Conservation (phyloP, 2,329 filamentous ascomycete species). For the Fusarium fujikuroi region DNA sequence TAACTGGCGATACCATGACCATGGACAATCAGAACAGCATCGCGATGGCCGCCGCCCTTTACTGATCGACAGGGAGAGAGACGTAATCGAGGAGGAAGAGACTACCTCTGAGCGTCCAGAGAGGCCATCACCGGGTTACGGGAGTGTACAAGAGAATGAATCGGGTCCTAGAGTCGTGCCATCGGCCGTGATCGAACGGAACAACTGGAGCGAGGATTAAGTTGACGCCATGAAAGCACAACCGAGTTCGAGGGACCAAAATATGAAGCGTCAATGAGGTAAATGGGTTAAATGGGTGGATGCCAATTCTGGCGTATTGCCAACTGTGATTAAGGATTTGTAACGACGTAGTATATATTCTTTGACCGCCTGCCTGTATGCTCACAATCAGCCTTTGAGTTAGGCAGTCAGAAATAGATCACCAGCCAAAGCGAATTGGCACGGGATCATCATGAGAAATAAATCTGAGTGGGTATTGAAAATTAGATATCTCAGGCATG, state of each 20-base stretch:
- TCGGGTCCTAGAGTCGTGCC: conserved; percentile 44
- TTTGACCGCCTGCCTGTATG: not conserved
- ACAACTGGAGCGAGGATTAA: conserved; percentile 42
- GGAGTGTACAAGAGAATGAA: conserved; percentile 26
- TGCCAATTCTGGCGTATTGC: no score
- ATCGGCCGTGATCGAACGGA: conserved; percentile 39
- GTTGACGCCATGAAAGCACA: not conserved
- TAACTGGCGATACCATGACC: conserved; percentile 32
- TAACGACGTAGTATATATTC: not conserved
- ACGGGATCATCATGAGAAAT: not conserved
- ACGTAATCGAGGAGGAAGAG: conserved; percentile 45
- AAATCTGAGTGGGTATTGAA: not conserved
- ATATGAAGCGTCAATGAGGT: not conserved
- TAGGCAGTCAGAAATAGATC: not conserved
- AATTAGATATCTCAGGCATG: not conserved
- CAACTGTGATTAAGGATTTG: not conserved
- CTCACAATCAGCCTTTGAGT: not conserved
- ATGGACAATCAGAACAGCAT: conserved; percentile 1
- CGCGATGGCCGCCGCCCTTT: conserved; percentile 41
- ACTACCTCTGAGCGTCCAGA: conserved; percentile 10
- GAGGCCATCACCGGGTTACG: conserved; percentile 29
- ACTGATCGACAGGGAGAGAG: conserved; percentile 43
- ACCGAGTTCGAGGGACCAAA: not conserved
- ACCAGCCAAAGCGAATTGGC: not conserved
- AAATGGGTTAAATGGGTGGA: no score